These are phyloP conservation scores for Lactarius psammicola DNA, from an alignment of 768 basidiomycete genomes.

Conservation along the genomic window DNA sequence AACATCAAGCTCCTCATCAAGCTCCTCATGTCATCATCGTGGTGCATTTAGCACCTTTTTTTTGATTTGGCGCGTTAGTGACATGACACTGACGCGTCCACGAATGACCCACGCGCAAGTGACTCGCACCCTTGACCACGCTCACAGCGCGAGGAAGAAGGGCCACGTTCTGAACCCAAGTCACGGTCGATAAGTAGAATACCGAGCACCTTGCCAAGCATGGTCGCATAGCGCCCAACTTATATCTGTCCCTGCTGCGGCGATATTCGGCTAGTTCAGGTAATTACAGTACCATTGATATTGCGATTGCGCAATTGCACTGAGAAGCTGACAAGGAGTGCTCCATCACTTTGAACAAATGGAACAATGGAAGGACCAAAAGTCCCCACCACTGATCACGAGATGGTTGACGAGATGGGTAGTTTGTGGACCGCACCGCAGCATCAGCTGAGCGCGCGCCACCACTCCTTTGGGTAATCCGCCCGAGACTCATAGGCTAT, in stretches of 20 bases:
- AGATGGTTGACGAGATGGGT: not conserved
- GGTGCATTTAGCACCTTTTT: not conserved
- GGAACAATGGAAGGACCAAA: not conserved
- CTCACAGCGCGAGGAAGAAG: not conserved
- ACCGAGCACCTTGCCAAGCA: too few relatives aligned
- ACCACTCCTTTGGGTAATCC: not conserved
- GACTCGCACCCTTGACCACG: not conserved
- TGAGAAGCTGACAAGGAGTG: not conserved
- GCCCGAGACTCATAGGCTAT: not conserved
- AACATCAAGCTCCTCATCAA: not conserved
- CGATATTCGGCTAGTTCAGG: not conserved
- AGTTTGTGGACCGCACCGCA: not conserved
- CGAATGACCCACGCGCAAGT: not conserved
- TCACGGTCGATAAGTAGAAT: not conserved
- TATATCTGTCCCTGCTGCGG: not conserved
- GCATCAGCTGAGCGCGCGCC: not conserved
- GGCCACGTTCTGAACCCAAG: not conserved
- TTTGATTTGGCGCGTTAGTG: not conserved
- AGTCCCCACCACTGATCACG: not conserved
- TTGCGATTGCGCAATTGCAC: too few relatives aligned
- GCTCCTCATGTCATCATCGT: not conserved
- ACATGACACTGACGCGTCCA: not conserved
- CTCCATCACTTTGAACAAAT: not conserved
- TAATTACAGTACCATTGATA: too few relatives aligned
- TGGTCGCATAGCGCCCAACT: not conserved